Percentiles rank a stretch among this genome's conserved stretches.
Evolutionary conservation across 345 rosid genomes (phyloP).

Genomic region (Linum lewisii): DNA sequence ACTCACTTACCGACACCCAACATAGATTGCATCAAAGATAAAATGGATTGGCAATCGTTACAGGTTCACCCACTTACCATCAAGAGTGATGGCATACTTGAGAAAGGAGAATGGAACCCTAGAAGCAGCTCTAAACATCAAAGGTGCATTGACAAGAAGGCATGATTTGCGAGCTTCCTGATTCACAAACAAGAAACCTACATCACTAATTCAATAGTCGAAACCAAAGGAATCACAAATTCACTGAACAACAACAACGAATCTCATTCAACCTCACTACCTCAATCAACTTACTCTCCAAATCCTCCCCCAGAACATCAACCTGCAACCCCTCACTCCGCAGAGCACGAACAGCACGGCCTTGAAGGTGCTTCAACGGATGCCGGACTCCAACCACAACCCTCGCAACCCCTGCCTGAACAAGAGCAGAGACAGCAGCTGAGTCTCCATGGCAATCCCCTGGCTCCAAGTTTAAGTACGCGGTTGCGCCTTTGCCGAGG

Average conservation of each 20-base stretch:
- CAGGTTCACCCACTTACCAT: too few relatives aligned
- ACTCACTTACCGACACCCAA: too few relatives aligned
- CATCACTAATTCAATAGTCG: too few relatives aligned
- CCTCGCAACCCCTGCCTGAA: slow-evolving; percentile 79
- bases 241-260: too few relatives aligned
- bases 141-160: slow-evolving; percentile 77
- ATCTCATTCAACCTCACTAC: slow-evolving; percentile 18
- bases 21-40: too few relatives aligned
- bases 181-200: not conserved
- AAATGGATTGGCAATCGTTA: too few relatives aligned
- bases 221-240: too few relatives aligned
- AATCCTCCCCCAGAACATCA: slow-evolving; percentile 88
- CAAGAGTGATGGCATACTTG: slow-evolving; percentile 96
- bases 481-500: slow-evolving; percentile 49
- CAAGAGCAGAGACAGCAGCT: slow-evolving; percentile 75
- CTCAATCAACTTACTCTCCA: slow-evolving; percentile 64
- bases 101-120: slow-evolving; percentile 80
- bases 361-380: slow-evolving; percentile 82
- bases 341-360: slow-evolving; percentile 60
- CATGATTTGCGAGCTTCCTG: slow-evolving; percentile 80
- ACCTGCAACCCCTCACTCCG: slow-evolving; percentile 75
- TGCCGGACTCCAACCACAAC: slow-evolving; percentile 87
- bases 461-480: slow-evolving; percentile 81
- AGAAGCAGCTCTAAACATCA: slow-evolving; percentile 75
- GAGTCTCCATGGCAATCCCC: slow-evolving; percentile 91